These are phyloP conservation scores for Penicillium manginii DNA, from an alignment of 495 filamentous ascomycete species.

Conservation along the genomic window DNA sequence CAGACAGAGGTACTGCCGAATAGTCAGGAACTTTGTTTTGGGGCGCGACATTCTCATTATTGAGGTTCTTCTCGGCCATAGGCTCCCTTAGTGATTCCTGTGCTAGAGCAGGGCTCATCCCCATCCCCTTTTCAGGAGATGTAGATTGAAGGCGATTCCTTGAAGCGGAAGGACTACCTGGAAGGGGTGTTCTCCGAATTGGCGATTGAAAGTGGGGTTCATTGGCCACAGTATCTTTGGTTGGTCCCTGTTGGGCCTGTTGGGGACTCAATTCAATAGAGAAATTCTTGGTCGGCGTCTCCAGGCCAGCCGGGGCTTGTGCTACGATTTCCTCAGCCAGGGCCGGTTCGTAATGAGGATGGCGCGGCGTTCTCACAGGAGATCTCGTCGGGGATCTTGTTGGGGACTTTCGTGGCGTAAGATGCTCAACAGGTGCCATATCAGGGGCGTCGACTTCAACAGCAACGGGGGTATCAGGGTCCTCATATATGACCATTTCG, in stretches of 20 bases:
- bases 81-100: slow-evolving; percentile 11
- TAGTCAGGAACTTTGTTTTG: slow-evolving; percentile 20
- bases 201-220: slow-evolving; percentile 24
- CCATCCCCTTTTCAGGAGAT: slow-evolving; percentile 9
- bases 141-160: slow-evolving; percentile 19
- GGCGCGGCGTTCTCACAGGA: slow-evolving; percentile 2
- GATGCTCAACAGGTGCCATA: slow-evolving; percentile 13
- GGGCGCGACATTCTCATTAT: slow-evolving; percentile 35
- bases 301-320: not conserved
- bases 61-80: slow-evolving; percentile 8
- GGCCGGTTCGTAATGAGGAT: slow-evolving; percentile 1
- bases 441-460: slow-evolving; percentile 6
- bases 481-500: slow-evolving; percentile 47
- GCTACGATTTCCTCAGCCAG: slow-evolving; percentile 1
- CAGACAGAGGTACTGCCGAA: slow-evolving; percentile 23
- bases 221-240: slow-evolving; percentile 7
- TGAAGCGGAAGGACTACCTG: slow-evolving; percentile 29
- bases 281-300: slow-evolving; percentile 17
- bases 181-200: slow-evolving; percentile 24
- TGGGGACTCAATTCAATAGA: slow-evolving; percentile 18
- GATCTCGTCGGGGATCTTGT: not conserved
- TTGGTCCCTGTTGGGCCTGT: slow-evolving; percentile 11
- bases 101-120: slow-evolving; percentile 6
- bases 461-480: slow-evolving; percentile 37
- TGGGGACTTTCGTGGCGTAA: slow-evolving; percentile 19